These are phyloP conservation scores for Lichtheimia ramosa DNA, from an alignment of 371 early-diverging fungal species.

Conservation along the genomic window DNA sequence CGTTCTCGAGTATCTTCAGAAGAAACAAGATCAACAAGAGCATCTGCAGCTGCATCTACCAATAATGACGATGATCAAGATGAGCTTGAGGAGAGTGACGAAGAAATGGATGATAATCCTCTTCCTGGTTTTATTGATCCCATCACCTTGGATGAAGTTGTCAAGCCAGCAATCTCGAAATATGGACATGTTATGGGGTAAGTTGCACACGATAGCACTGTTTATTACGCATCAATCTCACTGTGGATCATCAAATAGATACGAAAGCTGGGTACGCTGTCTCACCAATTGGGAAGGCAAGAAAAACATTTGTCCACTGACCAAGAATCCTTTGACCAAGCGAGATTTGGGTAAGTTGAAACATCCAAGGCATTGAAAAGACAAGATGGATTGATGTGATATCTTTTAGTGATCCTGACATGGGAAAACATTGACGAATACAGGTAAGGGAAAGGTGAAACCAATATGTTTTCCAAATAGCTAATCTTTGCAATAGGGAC, in stretches of 20 bases:
- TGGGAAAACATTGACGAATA: constrained; percentile 86
- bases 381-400: neutral
- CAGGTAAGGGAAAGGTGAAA: constrained; percentile 32
- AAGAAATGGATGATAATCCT: constrained; percentile 57
- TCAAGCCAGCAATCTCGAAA: constrained; percentile 92
- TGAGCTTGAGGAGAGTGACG: neutral
- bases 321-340: constrained; percentile 89
- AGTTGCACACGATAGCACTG: neutral
- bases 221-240: neutral
- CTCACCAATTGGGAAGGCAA: constrained; percentile 77
- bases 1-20: constrained; percentile 11
- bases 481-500: neutral
- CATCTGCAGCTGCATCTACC: neutral
- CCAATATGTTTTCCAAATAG: neutral
- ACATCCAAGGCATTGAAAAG: neutral
- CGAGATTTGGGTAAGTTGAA: constrained; percentile 71
- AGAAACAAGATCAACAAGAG: neutral
- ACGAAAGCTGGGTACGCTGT: constrained; percentile 93
- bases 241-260: constrained; percentile 29
- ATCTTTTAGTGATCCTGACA: constrained; percentile 64
- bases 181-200: constrained; percentile 95
- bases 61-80: neutral
- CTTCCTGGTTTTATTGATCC: constrained; percentile 92
- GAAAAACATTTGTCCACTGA: constrained; percentile 89
- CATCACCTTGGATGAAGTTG: constrained; percentile 88